Evolutionary conservation across 1,284 basidiomycete species (phyloP).

Genomic region (Mycena sp.): DNA sequence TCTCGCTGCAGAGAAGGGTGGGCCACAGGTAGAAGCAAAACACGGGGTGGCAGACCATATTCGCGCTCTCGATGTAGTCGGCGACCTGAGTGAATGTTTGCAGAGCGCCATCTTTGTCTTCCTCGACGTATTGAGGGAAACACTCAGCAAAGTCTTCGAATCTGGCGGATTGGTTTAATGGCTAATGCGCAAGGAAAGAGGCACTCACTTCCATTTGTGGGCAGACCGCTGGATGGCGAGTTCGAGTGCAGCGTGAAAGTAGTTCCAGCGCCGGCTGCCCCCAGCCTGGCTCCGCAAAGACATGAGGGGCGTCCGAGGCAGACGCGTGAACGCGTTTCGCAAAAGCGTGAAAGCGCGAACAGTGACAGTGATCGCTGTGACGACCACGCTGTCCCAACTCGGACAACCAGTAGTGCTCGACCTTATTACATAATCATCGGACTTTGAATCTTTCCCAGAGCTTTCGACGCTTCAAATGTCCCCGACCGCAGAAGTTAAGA

Average conservation of each 20-base stretch:
- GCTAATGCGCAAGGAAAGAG: not conserved
- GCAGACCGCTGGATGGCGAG: conserved; percentile 79
- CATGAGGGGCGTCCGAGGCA: conserved; percentile 34
- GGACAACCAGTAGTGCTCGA: too few relatives aligned
- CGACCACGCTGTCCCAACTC: too few relatives aligned
- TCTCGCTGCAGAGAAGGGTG: conserved; percentile 47
- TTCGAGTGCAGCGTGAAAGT: conserved; percentile 78
- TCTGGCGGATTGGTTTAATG: conserved; percentile 47
- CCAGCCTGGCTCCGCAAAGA: conserved; percentile 44
- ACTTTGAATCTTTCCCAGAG: too few relatives aligned
- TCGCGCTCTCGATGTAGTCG: conserved; percentile 72
- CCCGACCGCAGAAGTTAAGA: too few relatives aligned
- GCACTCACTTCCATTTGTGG: conserved; percentile 82
- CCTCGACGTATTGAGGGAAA: conserved; percentile 78
- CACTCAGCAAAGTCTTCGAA: conserved; percentile 83
- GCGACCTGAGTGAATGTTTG: conserved; percentile 74
- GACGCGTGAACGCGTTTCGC: not conserved
- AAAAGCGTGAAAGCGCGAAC: not conserved
- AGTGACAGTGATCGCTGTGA: too few relatives aligned
- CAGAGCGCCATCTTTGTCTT: conserved; percentile 73
- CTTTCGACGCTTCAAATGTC: too few relatives aligned
- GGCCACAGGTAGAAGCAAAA: not conserved
- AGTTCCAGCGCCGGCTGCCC: conserved; percentile 76
- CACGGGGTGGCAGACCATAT: conserved; percentile 54
- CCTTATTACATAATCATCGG: too few relatives aligned